Evolutionary conservation across 2,329 filamentous ascomycete genomes (phyloP), one percentile per base, ranked within the genome.

Genomic region (Triangularia setosa): DNA sequence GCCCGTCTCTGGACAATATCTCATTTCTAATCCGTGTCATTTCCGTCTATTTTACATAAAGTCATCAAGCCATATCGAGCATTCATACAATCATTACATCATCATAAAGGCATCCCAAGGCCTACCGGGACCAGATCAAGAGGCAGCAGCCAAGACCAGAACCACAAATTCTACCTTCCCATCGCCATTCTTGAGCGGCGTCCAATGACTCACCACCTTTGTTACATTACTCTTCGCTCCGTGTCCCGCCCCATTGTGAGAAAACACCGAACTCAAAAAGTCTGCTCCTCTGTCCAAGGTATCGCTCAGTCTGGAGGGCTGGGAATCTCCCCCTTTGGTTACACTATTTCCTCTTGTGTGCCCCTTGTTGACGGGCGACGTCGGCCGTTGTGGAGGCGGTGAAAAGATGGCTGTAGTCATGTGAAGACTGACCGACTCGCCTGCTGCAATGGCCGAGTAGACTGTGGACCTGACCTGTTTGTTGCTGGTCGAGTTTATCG

Each of bases 401-500:
- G 52, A 55, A 7, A 16, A 25, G 23, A 16, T 55, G 2, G 11
- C 18, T 27, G 52, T 55, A 3, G 68, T 56, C 25, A 70, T 25
- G 30, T 70, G 67, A 5, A 52, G 33, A 11, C 53, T 62, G 5
- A 65, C 61, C 0, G 65, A 25, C 28, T 73, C 69, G 8, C 73
- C 71, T 0, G 64, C 64, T 2, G 64, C 64, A 1, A 80, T 68
- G 6, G 72, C 70, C n/a, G 79, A 76, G 23, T 76, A 75, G 2
- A 87, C 79, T 0, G 74, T 75, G 1, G 72, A 70, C 67, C 79
- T 80, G 73, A 84, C n/a, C 8, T 48, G 40, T 9, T 48, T 82
- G 0, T 77, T 74, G 58, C 78, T 79, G 1, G 77, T 78, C 5
- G 83, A 72, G 2, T 75, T 77, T 0, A 77, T 76, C 8, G 79